phyloP scores from a whole-genome alignment of 306 rosid genomes.

The Ziziphus jujuba region DNA sequence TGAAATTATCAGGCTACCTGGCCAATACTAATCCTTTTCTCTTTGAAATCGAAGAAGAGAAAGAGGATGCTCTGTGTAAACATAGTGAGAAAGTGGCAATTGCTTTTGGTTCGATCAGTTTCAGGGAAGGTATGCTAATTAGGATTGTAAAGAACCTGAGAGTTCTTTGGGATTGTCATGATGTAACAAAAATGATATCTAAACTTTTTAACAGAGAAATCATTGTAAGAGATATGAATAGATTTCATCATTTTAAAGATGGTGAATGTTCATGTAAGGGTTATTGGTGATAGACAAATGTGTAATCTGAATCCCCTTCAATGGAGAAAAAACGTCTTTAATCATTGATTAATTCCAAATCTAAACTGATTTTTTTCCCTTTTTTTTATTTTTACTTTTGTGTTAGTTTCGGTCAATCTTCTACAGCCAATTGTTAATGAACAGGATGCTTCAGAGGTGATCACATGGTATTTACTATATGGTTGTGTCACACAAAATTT shows the following conservation, averaged over 20 bases:
- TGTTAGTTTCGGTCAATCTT: no score
- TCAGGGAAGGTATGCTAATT: conserved; percentile 35
- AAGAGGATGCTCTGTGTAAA: conserved; percentile 50
- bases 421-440: no score
- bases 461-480: no score
- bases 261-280: conserved; percentile 55
- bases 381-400: no score
- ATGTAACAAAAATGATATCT: conserved; percentile 51
- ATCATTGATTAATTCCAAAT: not conserved
- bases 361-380: not conserved
- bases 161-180: conserved; percentile 58
- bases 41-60: conserved; percentile 64
- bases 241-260: conserved; percentile 48
- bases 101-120: conserved; percentile 56
- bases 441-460: no score
- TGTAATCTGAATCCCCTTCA: not conserved
- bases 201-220: conserved; percentile 41
- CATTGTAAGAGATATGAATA: conserved; percentile 53
- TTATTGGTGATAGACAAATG: conserved; percentile 43
- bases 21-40: conserved; percentile 49
- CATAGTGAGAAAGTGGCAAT: conserved; percentile 62
- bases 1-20: conserved; percentile 46
- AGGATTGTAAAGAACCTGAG: conserved; percentile 50
- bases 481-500: no score
- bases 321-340: not conserved